phyloP scores from a whole-genome alignment of 2,329 filamentous ascomycete species.

The Fusarium nisikadoi region DNA sequence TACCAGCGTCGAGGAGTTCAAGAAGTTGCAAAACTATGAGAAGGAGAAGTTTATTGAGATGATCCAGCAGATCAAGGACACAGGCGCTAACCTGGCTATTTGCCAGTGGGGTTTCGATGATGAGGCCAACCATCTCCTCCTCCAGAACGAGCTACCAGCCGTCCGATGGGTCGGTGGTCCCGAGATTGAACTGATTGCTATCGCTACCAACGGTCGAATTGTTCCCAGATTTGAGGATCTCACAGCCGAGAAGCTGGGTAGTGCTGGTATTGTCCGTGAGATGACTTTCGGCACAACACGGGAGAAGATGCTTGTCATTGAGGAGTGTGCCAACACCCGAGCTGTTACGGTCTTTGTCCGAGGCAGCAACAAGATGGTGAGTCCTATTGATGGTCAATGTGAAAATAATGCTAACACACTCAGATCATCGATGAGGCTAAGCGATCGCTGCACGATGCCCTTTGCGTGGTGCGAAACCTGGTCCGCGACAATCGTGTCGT shows the following conservation, averaged over 20 bases:
- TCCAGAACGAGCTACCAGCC: conserved; percentile 95
- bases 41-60: conserved; percentile 97
- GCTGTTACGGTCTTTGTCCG: conserved; percentile 96
- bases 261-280: conserved; percentile 88
- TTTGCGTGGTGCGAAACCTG: conserved; percentile 96
- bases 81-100: conserved; percentile 95
- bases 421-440: conserved; percentile 99
- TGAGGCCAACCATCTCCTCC: conserved; percentile 95
- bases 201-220: conserved; percentile 97
- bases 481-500: conserved; percentile 97
- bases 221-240: conserved; percentile 97
- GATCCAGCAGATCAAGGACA: conserved; percentile 98
- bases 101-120: conserved; percentile 99
- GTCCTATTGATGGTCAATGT: conserved; percentile 39
- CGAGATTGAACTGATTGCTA: conserved; percentile 98
- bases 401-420: conserved; percentile 31
- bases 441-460: conserved; percentile 94
- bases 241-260: conserved; percentile 88
- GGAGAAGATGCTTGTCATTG: conserved; percentile 99
- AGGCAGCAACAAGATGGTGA: conserved; percentile 99
- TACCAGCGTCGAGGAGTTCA: conserved; percentile 96
- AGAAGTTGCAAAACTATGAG: conserved; percentile 96
- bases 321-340: conserved; percentile 97
- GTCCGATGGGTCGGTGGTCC: conserved; percentile 98
- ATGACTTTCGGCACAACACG: conserved; percentile 97